These are phyloP conservation scores for Apiospora hydei DNA, from an alignment of 2,329 filamentous ascomycete genomes.

Conservation along the genomic window DNA sequence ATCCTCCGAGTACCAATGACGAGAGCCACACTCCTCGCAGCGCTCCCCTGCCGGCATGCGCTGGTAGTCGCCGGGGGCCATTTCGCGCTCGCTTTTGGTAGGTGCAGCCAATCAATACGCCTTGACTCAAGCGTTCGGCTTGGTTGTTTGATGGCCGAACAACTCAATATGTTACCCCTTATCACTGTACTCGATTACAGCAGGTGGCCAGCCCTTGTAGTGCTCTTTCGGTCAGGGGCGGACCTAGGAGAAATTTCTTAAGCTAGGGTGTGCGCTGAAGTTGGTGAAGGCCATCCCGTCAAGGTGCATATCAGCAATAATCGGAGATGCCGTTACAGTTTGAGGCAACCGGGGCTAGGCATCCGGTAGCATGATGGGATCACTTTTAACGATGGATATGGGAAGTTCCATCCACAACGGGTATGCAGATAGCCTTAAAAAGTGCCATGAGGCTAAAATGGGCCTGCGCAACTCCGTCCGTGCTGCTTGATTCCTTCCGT, in stretches of 20 bases:
- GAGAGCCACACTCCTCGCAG: constrained; percentile 73
- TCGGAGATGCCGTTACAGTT: constrained; percentile 27
- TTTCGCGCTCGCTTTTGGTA: constrained; percentile 32
- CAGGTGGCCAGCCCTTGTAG: background rate
- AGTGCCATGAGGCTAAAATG: constrained; percentile 17
- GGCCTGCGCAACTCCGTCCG: background rate
- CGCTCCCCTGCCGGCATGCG: constrained; percentile 61
- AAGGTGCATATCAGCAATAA: constrained; percentile 11
- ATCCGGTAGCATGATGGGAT: constrained; percentile 17
- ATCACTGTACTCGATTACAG: background rate
- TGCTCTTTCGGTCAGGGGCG: background rate
- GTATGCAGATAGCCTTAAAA: constrained; percentile 22
- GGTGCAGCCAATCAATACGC: background rate
- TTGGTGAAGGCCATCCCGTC: background rate
- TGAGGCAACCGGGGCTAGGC: constrained; percentile 16
- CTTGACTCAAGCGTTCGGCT: background rate
- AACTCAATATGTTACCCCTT: background rate
- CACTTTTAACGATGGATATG: constrained; percentile 13
- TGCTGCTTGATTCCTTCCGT: constrained; percentile 7
- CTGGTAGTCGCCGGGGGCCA: constrained; percentile 54
- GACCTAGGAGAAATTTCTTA: background rate
- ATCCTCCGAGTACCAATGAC: constrained; percentile 75
- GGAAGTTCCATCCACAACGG: constrained; percentile 19
- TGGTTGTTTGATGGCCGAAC: background rate
- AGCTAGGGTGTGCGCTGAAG: background rate